Evolutionary conservation across 2,329 filamentous ascomycete species (phyloP), one percentile per base, ranked within the genome.

Genomic region (Aspergillus eucalypticola): DNA sequence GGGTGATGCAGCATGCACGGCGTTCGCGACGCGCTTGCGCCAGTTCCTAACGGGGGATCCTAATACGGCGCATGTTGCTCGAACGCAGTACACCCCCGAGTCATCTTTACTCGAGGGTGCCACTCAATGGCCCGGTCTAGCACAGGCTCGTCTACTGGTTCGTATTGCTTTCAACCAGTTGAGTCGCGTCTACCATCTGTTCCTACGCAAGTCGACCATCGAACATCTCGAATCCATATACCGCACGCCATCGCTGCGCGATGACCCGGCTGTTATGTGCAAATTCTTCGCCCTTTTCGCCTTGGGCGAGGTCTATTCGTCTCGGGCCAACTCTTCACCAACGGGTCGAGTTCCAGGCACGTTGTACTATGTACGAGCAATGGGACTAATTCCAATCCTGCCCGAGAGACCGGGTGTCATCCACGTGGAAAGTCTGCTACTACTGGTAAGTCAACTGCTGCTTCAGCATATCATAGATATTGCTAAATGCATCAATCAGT

Each of bases 211-310:
- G 64, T 21, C 72, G 61, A 51, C 78, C 64, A 56, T 75, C 66
- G 73, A 73, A 59, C 35, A 73, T 69, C 63, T 73, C 67, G 49
- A 76, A 68, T 70, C 46, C 32, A 66, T 68, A 8, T 72, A 59
- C 67, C 74, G 60, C n/a, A 67, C 32, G 23, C 60, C 56, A 1
- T 25, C 51, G 2, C 61, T 60, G 8, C 70, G 67, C 29, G 61
- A 68, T n/a, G 62, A 68, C 64, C 23, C 75, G 54, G 8, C 71
- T 56, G 71, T 76, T 63, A 64, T 73, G 4, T 78, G 75, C 57
- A 78, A 79, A 23, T 75, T 77, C 23, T 79, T 78, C 52, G 71
- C 74, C 2, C 67, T 80, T 2, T 78, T 80, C 66, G 75, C 76
- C 0, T 59, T 79, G 3, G 78, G 77, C 0, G 74, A 80, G 35